These are phyloP conservation scores for Pichia membranifaciens DNA, from an alignment of 805 yeast species.

Conservation along the genomic window DNA sequence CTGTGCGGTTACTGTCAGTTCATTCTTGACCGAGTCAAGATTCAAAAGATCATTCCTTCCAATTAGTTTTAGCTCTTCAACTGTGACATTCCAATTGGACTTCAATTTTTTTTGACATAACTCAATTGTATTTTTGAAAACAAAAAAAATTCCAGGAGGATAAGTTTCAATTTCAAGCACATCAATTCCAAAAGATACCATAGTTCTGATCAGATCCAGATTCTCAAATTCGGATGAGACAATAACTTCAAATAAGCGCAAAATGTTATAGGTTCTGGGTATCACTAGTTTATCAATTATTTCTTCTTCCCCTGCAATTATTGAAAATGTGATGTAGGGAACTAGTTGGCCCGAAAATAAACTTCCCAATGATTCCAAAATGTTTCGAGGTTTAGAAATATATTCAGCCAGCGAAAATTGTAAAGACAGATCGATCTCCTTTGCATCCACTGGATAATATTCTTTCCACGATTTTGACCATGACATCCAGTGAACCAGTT, in stretches of 20 bases:
- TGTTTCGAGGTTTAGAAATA: slow-evolving; percentile 53
- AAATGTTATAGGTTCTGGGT: slow-evolving; percentile 56
- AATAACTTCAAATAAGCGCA: slow-evolving; percentile 57
- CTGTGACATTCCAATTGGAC: slow-evolving; percentile 37
- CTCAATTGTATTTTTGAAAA: slow-evolving; percentile 57
- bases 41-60: slow-evolving; percentile 56
- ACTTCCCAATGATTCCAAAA: slow-evolving; percentile 51
- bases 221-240: slow-evolving; percentile 49
- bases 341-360: slow-evolving; percentile 40
- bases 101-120: slow-evolving; percentile 48
- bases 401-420: slow-evolving; percentile 40
- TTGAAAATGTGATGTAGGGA: slow-evolving; percentile 61
- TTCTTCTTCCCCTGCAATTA: slow-evolving; percentile 57
- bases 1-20: neutral
- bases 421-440: slow-evolving; percentile 33
- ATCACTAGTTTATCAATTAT: slow-evolving; percentile 53
- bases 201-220: slow-evolving; percentile 51
- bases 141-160: slow-evolving; percentile 67
- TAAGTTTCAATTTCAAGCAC: slow-evolving; percentile 53
- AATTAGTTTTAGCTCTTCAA: slow-evolving; percentile 47
- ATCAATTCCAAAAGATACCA: slow-evolving; percentile 53
- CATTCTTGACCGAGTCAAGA: slow-evolving; percentile 20
- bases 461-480: slow-evolving; percentile 65
- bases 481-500: slow-evolving; percentile 60
- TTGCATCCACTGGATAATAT: slow-evolving; percentile 42